Evolutionary conservation across 208 protist species (phyloP), one percentile per base, ranked within the genome.

Genomic region (Crithidia brevicula): DNA sequence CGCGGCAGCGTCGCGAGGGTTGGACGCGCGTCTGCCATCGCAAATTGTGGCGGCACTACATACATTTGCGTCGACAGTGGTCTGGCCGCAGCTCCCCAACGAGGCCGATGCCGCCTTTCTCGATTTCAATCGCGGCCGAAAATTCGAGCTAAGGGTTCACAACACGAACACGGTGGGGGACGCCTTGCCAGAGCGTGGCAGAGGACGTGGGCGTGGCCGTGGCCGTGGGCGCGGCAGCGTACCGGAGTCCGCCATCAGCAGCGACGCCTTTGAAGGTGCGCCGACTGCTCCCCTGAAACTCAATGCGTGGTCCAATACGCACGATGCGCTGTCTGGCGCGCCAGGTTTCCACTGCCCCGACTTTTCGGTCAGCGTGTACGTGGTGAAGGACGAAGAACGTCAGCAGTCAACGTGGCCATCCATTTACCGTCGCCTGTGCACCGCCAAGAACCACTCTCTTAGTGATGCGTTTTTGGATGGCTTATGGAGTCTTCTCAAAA

Each of bases 391-490:
- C 4, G 43, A 30, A 5, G 27, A 1, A 4, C 38, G 18, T 3
- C 13, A 34, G 5, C 27, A 1, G 36, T 15, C 46, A 46, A 10
- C 68, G 36, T 1, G 15, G 51, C 10, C 2, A 23, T 27, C 20
- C 31, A 15, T 22, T n/a, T 52, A 62, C 38, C 49, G 38, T 15
- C 56, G 40, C 23, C 34, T 62, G 33, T 62, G 36, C 43, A 52
- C 28, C 30, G 34, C 22, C 28, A 22, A 15, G 43, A 20, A 27
- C 0, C 31, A 15, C 15, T 28, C 45, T 9, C 42, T 51, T 25
- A 67, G 46, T 30, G 42, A 66, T 30, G 40, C n/a, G 18, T 67
- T 81, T 59, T 57, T 81, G 38, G 75, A 81, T 36, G 28, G 27
- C 20, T 36, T 72, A 53, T 81, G 69, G 75, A 46, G 60, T 18